Evolutionary conservation across 106 monocot species (phyloP).

Genomic region (Ottelia alismoides): DNA sequence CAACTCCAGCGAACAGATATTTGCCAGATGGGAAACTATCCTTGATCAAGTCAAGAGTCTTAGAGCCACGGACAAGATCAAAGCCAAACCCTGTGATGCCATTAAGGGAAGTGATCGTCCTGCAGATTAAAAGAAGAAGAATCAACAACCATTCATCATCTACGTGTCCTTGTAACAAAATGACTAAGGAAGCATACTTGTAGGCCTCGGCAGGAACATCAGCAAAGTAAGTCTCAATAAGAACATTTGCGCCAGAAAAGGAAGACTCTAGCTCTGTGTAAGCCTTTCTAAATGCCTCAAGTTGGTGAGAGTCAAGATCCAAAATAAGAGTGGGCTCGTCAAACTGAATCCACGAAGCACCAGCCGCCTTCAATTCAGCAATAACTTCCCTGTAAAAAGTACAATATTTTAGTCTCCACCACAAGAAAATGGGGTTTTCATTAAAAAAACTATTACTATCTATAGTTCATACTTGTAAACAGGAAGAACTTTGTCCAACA

Average conservation of each 20-base stretch:
- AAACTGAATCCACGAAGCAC: slow-evolving; percentile 90
- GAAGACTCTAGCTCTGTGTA: slow-evolving; percentile 63
- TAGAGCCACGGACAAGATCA: slow-evolving; percentile 57
- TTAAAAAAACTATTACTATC: no score
- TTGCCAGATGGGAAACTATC: slow-evolving; percentile 49
- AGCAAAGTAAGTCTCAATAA: slow-evolving; percentile 87
- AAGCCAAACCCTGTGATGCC: slow-evolving; percentile 45
- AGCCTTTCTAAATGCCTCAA: slow-evolving; percentile 62
- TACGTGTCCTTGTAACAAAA: no score
- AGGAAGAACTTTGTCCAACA: slow-evolving; percentile 52
- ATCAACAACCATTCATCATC: slow-evolving; percentile 18
- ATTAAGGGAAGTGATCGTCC: slow-evolving; percentile 45
- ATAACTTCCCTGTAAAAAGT: slow-evolving; percentile 77
- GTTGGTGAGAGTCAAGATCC: slow-evolving; percentile 57
- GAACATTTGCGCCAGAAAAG: slow-evolving; percentile 55
- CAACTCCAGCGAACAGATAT: slow-evolving; percentile 48
- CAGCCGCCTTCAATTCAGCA: slow-evolving; percentile 72
- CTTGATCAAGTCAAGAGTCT: slow-evolving; percentile 56
- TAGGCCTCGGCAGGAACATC: slow-evolving; percentile 70
- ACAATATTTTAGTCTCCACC: no score
- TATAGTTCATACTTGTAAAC: slow-evolving; percentile 92
- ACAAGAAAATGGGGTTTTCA: no score
- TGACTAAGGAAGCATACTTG: no score
- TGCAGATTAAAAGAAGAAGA: no score
- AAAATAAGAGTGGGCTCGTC: slow-evolving; percentile 74